These are phyloP conservation scores for Phaffomyces opuntiae DNA, from an alignment of 805 yeast species.

Conservation along the genomic window DNA sequence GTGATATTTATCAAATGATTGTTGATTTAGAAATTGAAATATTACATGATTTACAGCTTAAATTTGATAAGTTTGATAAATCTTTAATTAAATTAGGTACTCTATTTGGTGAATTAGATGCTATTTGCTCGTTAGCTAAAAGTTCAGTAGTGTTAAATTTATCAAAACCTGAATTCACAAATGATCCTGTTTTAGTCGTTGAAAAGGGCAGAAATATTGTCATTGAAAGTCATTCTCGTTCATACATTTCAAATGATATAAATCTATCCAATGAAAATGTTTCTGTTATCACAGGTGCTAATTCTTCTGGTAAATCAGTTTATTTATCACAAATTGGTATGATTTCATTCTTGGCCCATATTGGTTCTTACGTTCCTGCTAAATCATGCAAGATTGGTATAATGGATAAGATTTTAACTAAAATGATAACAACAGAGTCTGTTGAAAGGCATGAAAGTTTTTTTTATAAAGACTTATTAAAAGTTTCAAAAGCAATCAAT, in stretches of 20 bases:
- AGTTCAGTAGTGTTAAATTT: constrained; percentile 24
- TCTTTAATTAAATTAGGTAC: constrained; percentile 17
- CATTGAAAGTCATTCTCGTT: constrained; percentile 31
- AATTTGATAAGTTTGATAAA: constrained; percentile 10
- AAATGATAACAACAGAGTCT: constrained; percentile 36
- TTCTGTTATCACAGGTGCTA: constrained; percentile 42
- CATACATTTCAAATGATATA: constrained; percentile 39
- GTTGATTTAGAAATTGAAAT: constrained; percentile 37
- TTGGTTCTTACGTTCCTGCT: constrained; percentile 52
- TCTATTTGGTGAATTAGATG: constrained; percentile 31
- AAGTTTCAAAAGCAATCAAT: constrained; percentile 35
- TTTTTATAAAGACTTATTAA: constrained; percentile 42
- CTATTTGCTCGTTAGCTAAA: constrained; percentile 28
- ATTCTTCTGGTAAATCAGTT: constrained; percentile 47
- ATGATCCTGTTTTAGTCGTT: constrained; percentile 24
- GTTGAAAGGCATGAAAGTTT: constrained; percentile 37
- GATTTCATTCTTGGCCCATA: constrained; percentile 42
- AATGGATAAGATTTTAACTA: constrained; percentile 40
- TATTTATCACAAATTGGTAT: constrained; percentile 42
- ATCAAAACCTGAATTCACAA: constrained; percentile 27
- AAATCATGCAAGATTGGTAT: constrained; percentile 36
- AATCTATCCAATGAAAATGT: constrained; percentile 20
- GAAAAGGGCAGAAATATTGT: constrained; percentile 41
- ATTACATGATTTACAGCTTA: constrained; percentile 24
- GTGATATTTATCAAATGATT: constrained; percentile 35